Evolutionary conservation across 2,329 filamentous ascomycete species (phyloP), one percentile per base, ranked within the genome.

Genomic region (Sodiomyces alkalinus): DNA sequence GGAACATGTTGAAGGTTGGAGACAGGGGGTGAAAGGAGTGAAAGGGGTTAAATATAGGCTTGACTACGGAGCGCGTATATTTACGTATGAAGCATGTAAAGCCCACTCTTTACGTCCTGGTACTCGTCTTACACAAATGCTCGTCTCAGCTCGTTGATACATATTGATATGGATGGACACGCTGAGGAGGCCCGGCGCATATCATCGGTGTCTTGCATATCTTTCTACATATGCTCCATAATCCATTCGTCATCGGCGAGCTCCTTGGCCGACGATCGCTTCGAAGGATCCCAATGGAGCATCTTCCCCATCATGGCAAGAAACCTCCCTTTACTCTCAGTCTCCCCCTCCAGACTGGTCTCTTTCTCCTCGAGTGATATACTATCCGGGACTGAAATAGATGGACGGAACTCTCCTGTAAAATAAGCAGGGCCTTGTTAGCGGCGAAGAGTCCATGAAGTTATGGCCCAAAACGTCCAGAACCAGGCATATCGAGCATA

Each of bases 341-440:
- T n/a, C 18, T 48, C 30, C 5, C 46, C 46, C n/a, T 52, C 36
- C 4, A 60, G 46, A 17, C 29, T 46, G 1, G 36, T 53, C 31
- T 60, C 57, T 22, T 39, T 46, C 12, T 52, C 16, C 18, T 56
- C 45, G 2, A 62, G 45, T 3, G 49, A 41, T n/a, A 33, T 34
- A 0, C 6, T 33, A 7, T 41, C 33, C 5, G 30, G 37, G 7
- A 54, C 14, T 27, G 33, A 19, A 10, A 43, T 36, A 22, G 32
- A 37, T 4, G 32, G 24, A 12, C 31, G 27, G 9, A 53, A 47
- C 0, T 43, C 28, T 18, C 50, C 50, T 53, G 37, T 13, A 26
- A 4, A 19, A 21, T 20, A n/a, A 16, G n/a, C 9, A 10, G 20
- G n/a, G n/a, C 12, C 6, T 17, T n/a, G 17, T 30, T n/a, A 30